Base-by-base conservation (phyloP, 2,329 filamentous ascomycete genomes). In the Allantophomopsis cytisporea region DNA sequence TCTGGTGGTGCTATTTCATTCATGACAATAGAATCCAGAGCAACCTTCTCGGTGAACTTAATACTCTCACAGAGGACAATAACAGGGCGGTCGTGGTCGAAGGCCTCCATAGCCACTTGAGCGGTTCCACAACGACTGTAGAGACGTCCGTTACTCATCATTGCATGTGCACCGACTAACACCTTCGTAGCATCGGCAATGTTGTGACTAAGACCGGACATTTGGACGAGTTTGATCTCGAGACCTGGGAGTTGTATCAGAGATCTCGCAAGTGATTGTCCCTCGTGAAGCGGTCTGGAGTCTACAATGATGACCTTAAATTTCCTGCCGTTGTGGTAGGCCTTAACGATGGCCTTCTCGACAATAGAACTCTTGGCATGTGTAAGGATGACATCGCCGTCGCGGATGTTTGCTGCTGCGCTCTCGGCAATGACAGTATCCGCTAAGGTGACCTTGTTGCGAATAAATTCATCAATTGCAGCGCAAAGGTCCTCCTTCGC, bases 101-200 rank as follows among this genome's bases (percentile, higher is more conserved):
- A 76, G 5, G 88, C 89, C 33, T 82, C 77, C 66, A 91, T 82
- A 14, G 89, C 88, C 8, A 96, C 73, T 43, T 91, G 75, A 17
- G 84, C 85, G 3, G 88, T 94, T 44, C 91, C 91, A 8, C 86
- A 77, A 15, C 87, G 77, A 4, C 83, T 89, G 60, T 93, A 94
- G 50, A 98, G 71, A 28, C 84, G 75, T 7, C 91, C 91, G 59
- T 96, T 96, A 49, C 84, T 88, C 63, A 94, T 91, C 77, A 98
- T 91, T 31, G 86, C 84, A 56, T 95, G 88, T 4, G 88, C 87
- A 11, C 87, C 88, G 1, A 98, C 68, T 38, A 96, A 73, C 8
- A 91, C 78, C 38, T 57, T 57, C 17, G 54, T 56, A 1, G 74
- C 76, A 30, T 76, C 68, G 45, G 77, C 74, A 39, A 94, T 73